Conservation (phyloP, 2,329 filamentous ascomycete genomes). For the Diatrype stigma region DNA sequence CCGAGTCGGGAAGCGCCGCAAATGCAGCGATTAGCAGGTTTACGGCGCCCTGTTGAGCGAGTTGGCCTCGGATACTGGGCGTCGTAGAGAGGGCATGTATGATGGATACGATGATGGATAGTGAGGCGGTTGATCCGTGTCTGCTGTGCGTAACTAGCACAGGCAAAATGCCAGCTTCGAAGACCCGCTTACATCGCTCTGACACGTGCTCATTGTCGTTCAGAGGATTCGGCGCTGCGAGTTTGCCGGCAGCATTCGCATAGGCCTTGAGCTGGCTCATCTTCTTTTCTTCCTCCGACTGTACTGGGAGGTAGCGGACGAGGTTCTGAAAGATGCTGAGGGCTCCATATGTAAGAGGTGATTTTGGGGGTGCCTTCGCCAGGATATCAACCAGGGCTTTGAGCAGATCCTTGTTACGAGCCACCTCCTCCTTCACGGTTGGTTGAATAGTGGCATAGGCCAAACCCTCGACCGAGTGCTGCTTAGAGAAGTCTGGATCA, state of each 20-base stretch:
- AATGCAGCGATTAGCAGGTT: conserved; percentile 74
- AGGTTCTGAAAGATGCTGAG: conserved; percentile 84
- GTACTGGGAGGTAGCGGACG: conserved; percentile 70
- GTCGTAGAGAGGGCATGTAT: conserved; percentile 73
- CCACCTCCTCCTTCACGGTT: conserved; percentile 76
- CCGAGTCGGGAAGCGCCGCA: conserved; percentile 54
- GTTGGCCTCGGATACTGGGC: conserved; percentile 67
- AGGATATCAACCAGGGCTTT: conserved; percentile 64
- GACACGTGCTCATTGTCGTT: conserved; percentile 74
- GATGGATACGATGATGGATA: conserved; percentile 71
- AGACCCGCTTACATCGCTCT: conserved; percentile 70
- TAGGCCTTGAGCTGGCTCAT: conserved; percentile 92
- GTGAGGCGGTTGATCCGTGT: conserved; percentile 64
- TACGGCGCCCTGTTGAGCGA: conserved; percentile 92
- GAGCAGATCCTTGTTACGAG: conserved; percentile 64
- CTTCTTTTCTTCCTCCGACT: conserved; percentile 88
- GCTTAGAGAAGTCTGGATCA: conserved; percentile 52
- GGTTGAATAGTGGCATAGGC: conserved; percentile 88
- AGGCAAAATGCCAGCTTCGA: conserved; percentile 73
- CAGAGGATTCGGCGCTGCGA: conserved; percentile 59
- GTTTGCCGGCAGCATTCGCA: conserved; percentile 73
- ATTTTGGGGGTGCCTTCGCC: conserved; percentile 54
- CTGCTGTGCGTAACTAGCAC: conserved; percentile 74
- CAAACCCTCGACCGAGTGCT: conserved; percentile 81
- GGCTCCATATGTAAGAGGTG: conserved; percentile 75